phyloP scores from a whole-genome alignment of 345 rosid genomes.

The Conringia planisiliqua region DNA sequence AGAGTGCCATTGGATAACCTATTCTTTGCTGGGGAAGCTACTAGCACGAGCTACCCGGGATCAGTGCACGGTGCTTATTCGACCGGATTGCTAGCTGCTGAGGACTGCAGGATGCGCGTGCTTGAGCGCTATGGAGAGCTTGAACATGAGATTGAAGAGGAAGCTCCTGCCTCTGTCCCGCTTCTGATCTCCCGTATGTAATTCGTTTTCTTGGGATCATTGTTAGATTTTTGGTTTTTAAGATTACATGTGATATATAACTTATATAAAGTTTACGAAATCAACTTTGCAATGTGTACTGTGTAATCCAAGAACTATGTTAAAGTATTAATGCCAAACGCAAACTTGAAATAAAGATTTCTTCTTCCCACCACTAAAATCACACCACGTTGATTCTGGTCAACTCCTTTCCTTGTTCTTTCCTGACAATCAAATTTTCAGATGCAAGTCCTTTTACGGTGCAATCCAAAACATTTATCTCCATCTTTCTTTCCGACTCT shows the following conservation, averaged over 20 bases:
- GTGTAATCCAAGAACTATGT: neutral
- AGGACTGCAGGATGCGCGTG: slow-evolving; percentile 94
- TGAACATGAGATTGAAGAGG: slow-evolving; percentile 67
- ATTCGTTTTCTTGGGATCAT: slow-evolving; percentile 1
- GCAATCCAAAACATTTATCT: too few species aligned
- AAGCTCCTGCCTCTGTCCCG: slow-evolving; percentile 70
- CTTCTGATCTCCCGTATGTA: slow-evolving; percentile 82
- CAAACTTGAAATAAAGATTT: neutral
- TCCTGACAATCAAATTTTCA: neutral
- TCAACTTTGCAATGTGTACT: neutral
- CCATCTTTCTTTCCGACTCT: too few species aligned
- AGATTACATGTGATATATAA: neutral
- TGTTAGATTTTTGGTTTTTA: neutral
- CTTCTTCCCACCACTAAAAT: neutral
- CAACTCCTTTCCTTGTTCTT: neutral
- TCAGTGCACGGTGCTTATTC: slow-evolving; percentile 97
- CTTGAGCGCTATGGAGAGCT: slow-evolving; percentile 82
- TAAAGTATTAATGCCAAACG: neutral
- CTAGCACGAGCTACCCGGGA: slow-evolving; percentile 77
- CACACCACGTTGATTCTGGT: neutral
- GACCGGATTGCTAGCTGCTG: slow-evolving; percentile 85
- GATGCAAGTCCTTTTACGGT: neutral
- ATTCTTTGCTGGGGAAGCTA: slow-evolving; percentile 99
- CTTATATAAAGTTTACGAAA: neutral
- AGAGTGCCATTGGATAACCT: slow-evolving; percentile 88